Conservation (phyloP, 768 basidiomycete genomes). For the Neoboletus magnificus region DNA sequence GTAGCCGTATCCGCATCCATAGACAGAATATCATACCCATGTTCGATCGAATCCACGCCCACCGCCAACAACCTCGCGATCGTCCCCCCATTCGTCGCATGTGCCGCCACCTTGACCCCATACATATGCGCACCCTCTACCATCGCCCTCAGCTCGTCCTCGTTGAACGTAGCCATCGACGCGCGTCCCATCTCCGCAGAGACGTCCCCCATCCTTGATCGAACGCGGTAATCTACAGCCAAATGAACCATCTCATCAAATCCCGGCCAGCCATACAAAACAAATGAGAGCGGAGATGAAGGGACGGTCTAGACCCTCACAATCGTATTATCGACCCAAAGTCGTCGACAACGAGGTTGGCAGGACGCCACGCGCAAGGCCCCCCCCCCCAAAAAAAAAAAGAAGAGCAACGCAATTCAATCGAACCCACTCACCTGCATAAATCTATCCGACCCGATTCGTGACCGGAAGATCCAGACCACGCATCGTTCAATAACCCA, state of each 20-base stretch:
- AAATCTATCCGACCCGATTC: constrained; percentile 37
- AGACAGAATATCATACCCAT: constrained; percentile 37
- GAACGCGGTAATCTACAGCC: constrained; percentile 49
- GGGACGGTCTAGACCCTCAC: constrained; percentile 1
- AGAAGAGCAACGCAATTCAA: not conserved
- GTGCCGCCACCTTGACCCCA: constrained; percentile 58
- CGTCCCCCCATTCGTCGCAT: constrained; percentile 38
- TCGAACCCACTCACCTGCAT: constrained; percentile 40
- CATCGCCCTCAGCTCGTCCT: constrained; percentile 45
- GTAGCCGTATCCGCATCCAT: not conserved
- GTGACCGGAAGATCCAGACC: not conserved
- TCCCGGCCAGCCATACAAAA: not conserved
- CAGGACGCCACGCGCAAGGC: not conserved
- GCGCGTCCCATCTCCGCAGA: constrained; percentile 34
- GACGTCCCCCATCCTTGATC: constrained; percentile 44
- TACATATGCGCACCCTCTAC: constrained; percentile 49
- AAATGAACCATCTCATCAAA: not conserved
- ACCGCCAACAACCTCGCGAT: constrained; percentile 31
- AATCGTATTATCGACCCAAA: not conserved
- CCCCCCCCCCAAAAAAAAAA: too few relatives aligned
- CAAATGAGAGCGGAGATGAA: constrained; percentile 11
- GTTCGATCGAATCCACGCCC: constrained; percentile 55
- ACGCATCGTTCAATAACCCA: not conserved
- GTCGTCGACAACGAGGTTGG: constrained; percentile 3
- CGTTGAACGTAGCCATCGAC: constrained; percentile 44